These are phyloP conservation scores for Bifiguratus adelaidae DNA, from an alignment of 192 early-diverging fungal species.

Conservation along the genomic window DNA sequence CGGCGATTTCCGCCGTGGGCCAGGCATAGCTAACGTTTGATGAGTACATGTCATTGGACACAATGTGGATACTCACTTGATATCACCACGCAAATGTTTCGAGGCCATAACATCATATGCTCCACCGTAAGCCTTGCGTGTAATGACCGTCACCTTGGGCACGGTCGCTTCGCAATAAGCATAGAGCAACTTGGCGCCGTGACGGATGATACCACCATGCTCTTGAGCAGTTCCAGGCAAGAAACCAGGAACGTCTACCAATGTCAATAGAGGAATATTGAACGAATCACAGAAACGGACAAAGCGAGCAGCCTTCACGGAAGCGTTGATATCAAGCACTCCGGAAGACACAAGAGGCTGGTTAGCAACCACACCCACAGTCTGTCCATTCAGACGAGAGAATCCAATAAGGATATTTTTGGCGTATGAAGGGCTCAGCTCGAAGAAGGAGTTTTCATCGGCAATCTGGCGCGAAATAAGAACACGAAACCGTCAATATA, in stretches of 20 bases:
- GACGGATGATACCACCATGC: conserved; percentile 90
- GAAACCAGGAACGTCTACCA: conserved; percentile 97
- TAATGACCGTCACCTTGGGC: conserved; percentile 92
- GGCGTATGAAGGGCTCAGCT: conserved; percentile 87
- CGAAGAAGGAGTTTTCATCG: conserved; percentile 81
- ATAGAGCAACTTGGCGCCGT: conserved; percentile 94
- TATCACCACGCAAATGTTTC: conserved; percentile 90
- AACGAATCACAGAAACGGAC: conserved; percentile 97
- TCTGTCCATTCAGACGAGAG: conserved; percentile 72
- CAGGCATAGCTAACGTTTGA: conserved; percentile 63
- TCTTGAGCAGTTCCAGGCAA: conserved; percentile 91
- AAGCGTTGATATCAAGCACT: conserved; percentile 90
- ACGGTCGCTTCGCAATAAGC: conserved; percentile 96
- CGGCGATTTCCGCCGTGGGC: conserved; percentile 97
- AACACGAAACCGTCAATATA: not conserved
- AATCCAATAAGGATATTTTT: conserved; percentile 91
- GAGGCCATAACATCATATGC: conserved; percentile 97
- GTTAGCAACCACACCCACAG: conserved; percentile 87
- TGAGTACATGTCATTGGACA: not conserved
- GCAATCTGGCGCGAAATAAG: conserved; percentile 40
- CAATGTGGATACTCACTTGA: conserved; percentile 18
- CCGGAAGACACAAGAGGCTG: conserved; percentile 94
- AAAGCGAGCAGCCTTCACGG: conserved; percentile 91
- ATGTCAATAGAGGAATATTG: conserved; percentile 85
- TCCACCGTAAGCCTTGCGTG: conserved; percentile 94